A percentile compares a stretch with the other conserved stretches of the same genome.
These are phyloP conservation scores for Amphicarpaea edgeworthii DNA, from an alignment of 306 rosid species.

Conservation along the genomic window DNA sequence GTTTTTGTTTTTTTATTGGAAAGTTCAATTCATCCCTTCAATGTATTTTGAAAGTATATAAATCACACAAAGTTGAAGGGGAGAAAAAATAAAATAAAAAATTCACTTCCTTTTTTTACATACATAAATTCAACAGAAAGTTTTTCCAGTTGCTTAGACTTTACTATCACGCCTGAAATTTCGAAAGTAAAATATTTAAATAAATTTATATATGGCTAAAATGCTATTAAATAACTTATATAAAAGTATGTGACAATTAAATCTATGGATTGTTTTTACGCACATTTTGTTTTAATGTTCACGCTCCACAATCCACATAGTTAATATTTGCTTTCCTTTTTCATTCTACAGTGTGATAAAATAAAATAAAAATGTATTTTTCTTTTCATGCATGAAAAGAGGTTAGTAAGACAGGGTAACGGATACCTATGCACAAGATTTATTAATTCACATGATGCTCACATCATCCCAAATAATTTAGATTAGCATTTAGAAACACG, in stretches of 20 bases:
- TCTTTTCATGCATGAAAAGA: not conserved
- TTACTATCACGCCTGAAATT: not conserved
- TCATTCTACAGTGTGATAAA: not conserved
- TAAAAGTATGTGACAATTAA: not conserved
- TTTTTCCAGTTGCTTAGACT: not conserved
- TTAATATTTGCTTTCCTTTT: not conserved
- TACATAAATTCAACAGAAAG: not conserved
- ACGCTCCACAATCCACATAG: too few species aligned
- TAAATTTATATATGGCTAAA: not conserved
- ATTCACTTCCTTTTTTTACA: not conserved
- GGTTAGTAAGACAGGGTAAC: not conserved
- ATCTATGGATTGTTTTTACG: not conserved
- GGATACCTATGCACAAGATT: not conserved
- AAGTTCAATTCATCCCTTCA: too few species aligned
- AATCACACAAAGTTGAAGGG: not conserved
- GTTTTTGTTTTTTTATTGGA: too few species aligned
- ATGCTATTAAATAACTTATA: not conserved
- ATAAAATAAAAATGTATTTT: not conserved
- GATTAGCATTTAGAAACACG: not conserved
- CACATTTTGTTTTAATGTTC: not conserved
- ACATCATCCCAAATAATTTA: not conserved
- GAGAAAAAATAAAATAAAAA: not conserved
- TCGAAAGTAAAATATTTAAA: not conserved
- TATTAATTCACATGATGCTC: slow-evolving; percentile 4
- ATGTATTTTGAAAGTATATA: too few species aligned